Evolutionary conservation across 179 eudicot genomes (phyloP).

Genomic region (Carnegiea gigantea): DNA sequence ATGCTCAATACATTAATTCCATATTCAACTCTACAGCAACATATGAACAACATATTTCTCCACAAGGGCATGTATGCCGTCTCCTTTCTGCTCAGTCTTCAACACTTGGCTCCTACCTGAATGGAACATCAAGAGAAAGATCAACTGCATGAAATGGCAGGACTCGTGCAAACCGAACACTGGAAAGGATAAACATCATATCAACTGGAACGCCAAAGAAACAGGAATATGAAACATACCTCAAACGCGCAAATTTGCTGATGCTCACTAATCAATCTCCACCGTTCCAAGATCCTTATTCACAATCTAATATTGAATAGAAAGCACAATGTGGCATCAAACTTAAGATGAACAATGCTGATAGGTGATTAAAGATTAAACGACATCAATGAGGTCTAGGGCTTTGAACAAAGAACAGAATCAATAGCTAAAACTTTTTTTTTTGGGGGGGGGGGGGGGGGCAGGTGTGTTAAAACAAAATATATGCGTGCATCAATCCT

Average conservation of each 20-base stretch:
- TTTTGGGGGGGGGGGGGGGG: background rate
- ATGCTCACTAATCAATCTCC: constrained; percentile 37
- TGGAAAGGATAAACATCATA: background rate
- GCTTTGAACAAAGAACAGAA: background rate
- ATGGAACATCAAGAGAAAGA: background rate
- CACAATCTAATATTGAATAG: constrained; percentile 48
- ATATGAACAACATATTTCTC: background rate
- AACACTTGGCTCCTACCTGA: background rate
- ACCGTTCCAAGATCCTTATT: constrained; percentile 46
- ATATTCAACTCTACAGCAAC: background rate
- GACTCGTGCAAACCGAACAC: background rate
- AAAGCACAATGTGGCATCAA: background rate
- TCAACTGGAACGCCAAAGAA: background rate
- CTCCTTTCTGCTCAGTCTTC: background rate
- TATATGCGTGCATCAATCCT: background rate
- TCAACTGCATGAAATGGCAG: background rate
- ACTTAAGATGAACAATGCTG: background rate
- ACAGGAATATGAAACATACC: constrained; percentile 16
- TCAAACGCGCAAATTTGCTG: background rate
- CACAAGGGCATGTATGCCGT: background rate
- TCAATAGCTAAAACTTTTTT: no score
- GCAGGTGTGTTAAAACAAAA: no score
- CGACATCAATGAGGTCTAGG: background rate
- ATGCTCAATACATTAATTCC: background rate
- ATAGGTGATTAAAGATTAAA: background rate